Conservation (phyloP, 2,329 filamentous ascomycete genomes). For the Bipolaris gigantea region DNA sequence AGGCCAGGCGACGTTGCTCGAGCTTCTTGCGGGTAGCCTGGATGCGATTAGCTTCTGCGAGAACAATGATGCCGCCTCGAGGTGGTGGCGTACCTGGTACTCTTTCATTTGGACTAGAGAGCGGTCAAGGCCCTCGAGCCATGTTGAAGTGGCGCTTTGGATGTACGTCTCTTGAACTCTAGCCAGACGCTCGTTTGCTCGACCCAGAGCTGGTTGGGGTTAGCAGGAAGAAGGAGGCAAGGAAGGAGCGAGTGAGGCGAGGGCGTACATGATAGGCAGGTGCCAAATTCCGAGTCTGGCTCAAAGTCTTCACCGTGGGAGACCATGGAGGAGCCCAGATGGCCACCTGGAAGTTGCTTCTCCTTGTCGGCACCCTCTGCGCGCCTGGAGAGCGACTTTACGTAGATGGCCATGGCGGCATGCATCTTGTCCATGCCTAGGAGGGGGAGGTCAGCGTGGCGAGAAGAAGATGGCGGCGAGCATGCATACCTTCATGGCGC, state of each 20-base stretch:
- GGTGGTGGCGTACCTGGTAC: slow-evolving; percentile 70
- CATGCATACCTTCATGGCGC: slow-evolving; percentile 74
- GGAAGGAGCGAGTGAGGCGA: background rate
- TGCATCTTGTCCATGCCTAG: slow-evolving; percentile 89
- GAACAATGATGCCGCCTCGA: background rate
- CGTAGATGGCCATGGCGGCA: slow-evolving; percentile 78
- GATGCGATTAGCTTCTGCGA: slow-evolving; percentile 16
- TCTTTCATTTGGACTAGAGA: slow-evolving; percentile 96
- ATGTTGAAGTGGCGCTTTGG: slow-evolving; percentile 73
- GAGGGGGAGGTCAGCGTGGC: slow-evolving; percentile 8
- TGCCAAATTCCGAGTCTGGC: slow-evolving; percentile 85
- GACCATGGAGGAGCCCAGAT: slow-evolving; percentile 84
- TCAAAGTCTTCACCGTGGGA: slow-evolving; percentile 91
- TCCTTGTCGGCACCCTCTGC: slow-evolving; percentile 86
- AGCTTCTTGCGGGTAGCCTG: slow-evolving; percentile 88
- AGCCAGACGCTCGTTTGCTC: slow-evolving; percentile 84
- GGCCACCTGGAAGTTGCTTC: slow-evolving; percentile 77
- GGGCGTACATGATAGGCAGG: slow-evolving; percentile 72
- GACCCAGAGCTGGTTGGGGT: slow-evolving; percentile 65
- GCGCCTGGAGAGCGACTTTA: slow-evolving; percentile 85
- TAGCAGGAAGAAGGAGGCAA: slow-evolving; percentile 14
- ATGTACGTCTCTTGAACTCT: slow-evolving; percentile 84
- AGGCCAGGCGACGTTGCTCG: slow-evolving; percentile 83
- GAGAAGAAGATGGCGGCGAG: slow-evolving; percentile 6
- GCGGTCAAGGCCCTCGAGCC: slow-evolving; percentile 89